phyloP scores from a whole-genome alignment of 345 rosid species.

The Eucalyptus decipiens region DNA sequence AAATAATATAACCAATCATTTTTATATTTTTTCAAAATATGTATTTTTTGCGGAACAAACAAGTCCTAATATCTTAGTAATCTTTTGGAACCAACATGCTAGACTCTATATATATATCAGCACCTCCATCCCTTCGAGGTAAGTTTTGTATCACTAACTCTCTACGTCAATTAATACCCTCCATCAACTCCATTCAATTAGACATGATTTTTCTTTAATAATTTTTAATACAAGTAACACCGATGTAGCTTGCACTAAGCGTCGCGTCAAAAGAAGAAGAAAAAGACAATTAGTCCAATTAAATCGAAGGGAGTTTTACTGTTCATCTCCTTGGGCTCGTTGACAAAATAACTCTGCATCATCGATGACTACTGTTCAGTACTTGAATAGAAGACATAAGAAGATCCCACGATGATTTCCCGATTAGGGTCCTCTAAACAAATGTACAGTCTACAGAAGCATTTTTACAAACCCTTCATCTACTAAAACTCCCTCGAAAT shows the following conservation, averaged over 20 bases:
- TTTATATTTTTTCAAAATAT: too few species aligned
- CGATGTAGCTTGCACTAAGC: not conserved
- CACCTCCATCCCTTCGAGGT: too few species aligned
- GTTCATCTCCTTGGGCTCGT: not conserved
- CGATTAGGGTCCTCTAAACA: not conserved
- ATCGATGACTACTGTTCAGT: too few species aligned
- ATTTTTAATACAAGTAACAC: not conserved
- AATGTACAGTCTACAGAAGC: not conserved
- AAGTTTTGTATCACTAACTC: not conserved
- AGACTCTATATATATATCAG: not conserved
- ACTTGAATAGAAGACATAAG: not conserved
- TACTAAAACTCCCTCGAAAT: not conserved
- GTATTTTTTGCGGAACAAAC: accelerated
- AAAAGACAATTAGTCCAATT: not conserved
- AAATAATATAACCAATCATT: too few species aligned
- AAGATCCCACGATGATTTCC: not conserved
- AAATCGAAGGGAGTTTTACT: too few species aligned
- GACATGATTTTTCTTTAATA: not conserved
- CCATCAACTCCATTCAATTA: not conserved
- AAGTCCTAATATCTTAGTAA: accelerated
- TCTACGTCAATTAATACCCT: not conserved
- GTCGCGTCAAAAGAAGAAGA: not conserved
- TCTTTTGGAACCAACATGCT: not conserved
- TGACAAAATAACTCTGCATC: not conserved
- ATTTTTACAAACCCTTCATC: not conserved